Evolutionary conservation across 148 eudicot species (phyloP), one percentile per base, ranked within the genome.

Genomic region (Vaccinium darrowii): DNA sequence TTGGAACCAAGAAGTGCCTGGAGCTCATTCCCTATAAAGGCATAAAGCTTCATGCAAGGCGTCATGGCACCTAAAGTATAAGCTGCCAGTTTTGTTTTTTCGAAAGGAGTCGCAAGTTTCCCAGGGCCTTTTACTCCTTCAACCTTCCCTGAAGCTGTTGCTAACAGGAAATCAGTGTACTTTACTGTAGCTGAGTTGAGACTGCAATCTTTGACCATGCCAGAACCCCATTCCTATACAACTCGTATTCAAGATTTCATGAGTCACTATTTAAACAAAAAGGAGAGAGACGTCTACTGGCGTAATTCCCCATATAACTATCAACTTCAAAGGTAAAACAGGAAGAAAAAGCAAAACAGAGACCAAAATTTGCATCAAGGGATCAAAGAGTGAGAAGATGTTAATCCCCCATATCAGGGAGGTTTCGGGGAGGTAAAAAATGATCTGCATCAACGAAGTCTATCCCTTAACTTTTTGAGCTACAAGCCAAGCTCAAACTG

Each of bases 21-120:
- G 80, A 97, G 90, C 89, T 95, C 95, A 91, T 91, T 89, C 27
- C 98, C 98, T 39, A 97, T 84, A 85, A 90, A 91, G 73, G 98
- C 98, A 94, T 97, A 95, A 63, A 97, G 91, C 92, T 93, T 97
- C 96, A 95, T 92, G 83, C 98, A 97, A 88, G 99, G 99, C 11
- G 93, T 91, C 98, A 95, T 93, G 36, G 99, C 99, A 84, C 98
- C 93, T 75, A 97, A 87, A 84, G 96, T 94, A 86, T 97, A 97
- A 84, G 99, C 95, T 65, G 99, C 98, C 84, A 95, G 84, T 91
- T 93, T 97, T 62, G 99, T 95, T 90, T 90, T 97, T 57, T 97
- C 98, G 86, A 97, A 97, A 67, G 98, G 98, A 81, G 98, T 97
- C 81, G 93, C 96, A 79, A 97, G 96, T 88, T 95, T 95, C 76